Conservation (phyloP, 805 yeast species). For the Lipomyces mesembrius region DNA sequence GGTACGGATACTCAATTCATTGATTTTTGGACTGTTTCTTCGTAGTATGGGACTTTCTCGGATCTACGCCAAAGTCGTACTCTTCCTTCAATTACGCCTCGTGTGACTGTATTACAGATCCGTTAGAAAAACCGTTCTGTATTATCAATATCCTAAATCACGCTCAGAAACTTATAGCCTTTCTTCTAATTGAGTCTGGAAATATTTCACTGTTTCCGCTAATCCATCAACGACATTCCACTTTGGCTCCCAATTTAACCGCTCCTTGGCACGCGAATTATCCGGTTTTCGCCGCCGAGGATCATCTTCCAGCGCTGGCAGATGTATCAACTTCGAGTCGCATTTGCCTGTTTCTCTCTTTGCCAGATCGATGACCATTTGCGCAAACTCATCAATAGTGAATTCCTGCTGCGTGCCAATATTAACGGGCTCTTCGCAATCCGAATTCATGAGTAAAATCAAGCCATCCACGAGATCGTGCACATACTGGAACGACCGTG, state of each 20-base stretch:
- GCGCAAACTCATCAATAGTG: conserved; percentile 40
- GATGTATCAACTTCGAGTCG: conserved; percentile 31
- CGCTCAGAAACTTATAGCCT: conserved; percentile 8
- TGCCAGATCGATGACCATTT: conserved; percentile 38
- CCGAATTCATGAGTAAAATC: conserved; percentile 40
- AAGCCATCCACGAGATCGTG: conserved; percentile 42
- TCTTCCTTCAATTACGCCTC: not conserved
- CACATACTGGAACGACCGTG: conserved; percentile 42
- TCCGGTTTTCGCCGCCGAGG: conserved; percentile 41
- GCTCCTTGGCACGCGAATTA: conserved; percentile 36
- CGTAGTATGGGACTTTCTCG: not conserved
- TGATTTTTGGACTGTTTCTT: not conserved
- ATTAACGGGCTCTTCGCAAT: conserved; percentile 40
- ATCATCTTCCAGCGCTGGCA: conserved; percentile 40
- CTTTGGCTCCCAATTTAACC: conserved; percentile 40
- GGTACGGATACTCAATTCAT: not conserved
- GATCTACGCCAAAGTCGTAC: not conserved
- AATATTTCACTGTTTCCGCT: conserved; percentile 39
- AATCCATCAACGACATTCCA: conserved; percentile 40
- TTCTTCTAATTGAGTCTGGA: conserved; percentile 34
- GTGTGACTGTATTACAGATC: not conserved
- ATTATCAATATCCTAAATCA: conserved; percentile 2
- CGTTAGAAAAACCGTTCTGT: not conserved
- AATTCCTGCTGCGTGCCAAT: conserved; percentile 42
- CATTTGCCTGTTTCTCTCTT: conserved; percentile 32